A percentile compares a stretch with the other conserved stretches of the same genome.
phyloP scores from a whole-genome alignment of 495 filamentous ascomycete species.

The Neurospora sp. region DNA sequence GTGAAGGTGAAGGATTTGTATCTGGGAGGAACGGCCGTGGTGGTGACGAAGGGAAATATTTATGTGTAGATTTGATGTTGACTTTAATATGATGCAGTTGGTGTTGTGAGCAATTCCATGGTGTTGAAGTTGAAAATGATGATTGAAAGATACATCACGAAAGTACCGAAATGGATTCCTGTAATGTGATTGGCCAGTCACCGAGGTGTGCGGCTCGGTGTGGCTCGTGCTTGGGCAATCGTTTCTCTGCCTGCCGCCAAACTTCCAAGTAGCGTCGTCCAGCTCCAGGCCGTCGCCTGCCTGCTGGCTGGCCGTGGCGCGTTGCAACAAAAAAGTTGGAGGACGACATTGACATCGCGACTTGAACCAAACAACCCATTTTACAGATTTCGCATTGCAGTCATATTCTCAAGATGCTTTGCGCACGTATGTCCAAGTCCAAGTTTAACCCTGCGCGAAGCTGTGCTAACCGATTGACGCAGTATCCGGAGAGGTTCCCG shows the following conservation, averaged over 20 bases:
- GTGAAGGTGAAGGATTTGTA: slow-evolving; percentile 38
- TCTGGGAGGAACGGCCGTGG: slow-evolving; percentile 47
- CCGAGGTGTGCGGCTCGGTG: slow-evolving; percentile 1
- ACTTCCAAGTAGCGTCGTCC: neutral
- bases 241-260: slow-evolving; percentile 1
- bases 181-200: neutral
- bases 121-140: neutral
- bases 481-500: slow-evolving; percentile 97
- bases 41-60: slow-evolving; percentile 45
- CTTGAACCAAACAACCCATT: neutral
- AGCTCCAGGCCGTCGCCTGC: slow-evolving; percentile 1
- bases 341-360: neutral
- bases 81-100: neutral
- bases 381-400: neutral
- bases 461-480: slow-evolving; percentile 12
- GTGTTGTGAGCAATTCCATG: neutral
- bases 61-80: neutral
- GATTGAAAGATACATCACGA: neutral
- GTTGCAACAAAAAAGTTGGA: slow-evolving; percentile 15
- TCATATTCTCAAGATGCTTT: slow-evolving; percentile 46
- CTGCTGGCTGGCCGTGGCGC: neutral
- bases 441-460: neutral
- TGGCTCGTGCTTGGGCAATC: neutral
- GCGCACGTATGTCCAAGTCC: slow-evolving; percentile 46
- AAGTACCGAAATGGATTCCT: neutral